Percentiles rank a stretch among this genome's conserved stretches.
These are phyloP conservation scores for Blastomyces emzantsi DNA, from an alignment of 2,329 filamentous ascomycete genomes.

Conservation along the genomic window DNA sequence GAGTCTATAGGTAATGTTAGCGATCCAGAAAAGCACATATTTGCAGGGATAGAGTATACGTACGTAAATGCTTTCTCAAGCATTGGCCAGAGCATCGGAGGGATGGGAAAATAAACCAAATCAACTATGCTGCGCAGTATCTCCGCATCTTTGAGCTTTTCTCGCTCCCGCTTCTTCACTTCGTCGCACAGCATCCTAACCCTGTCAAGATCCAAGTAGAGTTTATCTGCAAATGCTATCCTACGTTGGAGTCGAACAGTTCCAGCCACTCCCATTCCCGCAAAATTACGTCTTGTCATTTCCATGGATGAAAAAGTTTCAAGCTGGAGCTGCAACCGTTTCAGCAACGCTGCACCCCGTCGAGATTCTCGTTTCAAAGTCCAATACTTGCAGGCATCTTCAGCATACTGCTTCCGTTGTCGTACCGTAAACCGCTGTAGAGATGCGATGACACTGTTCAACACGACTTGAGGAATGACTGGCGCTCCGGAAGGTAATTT, in stretches of 20 bases:
- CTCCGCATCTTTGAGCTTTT: slow-evolving; percentile 68
- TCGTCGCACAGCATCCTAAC: slow-evolving; percentile 61
- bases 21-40: neutral
- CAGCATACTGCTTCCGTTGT: slow-evolving; percentile 84
- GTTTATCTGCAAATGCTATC: slow-evolving; percentile 73
- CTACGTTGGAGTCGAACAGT: slow-evolving; percentile 67
- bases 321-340: slow-evolving; percentile 87
- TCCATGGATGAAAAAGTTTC: slow-evolving; percentile 98
- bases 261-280: slow-evolving; percentile 83
- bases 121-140: slow-evolving; percentile 73
- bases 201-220: slow-evolving; percentile 59
- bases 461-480: slow-evolving; percentile 82
- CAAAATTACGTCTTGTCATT: slow-evolving; percentile 87
- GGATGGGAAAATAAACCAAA: slow-evolving; percentile 83
- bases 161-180: slow-evolving; percentile 64
- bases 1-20: slow-evolving; percentile 30
- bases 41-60: slow-evolving; percentile 35
- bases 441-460: slow-evolving; percentile 74
- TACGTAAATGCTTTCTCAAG: slow-evolving; percentile 73
- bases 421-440: slow-evolving; percentile 73
- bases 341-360: slow-evolving; percentile 81
- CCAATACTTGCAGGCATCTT: slow-evolving; percentile 95
- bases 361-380: slow-evolving; percentile 91
- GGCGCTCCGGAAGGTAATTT: slow-evolving; percentile 90
- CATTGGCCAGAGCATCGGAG: slow-evolving; percentile 64